A percentile compares a stretch with the other conserved stretches of the same genome.
Evolutionary conservation across 305 asterid genomes (phyloP).

Genomic region (Solanum chacoense): DNA sequence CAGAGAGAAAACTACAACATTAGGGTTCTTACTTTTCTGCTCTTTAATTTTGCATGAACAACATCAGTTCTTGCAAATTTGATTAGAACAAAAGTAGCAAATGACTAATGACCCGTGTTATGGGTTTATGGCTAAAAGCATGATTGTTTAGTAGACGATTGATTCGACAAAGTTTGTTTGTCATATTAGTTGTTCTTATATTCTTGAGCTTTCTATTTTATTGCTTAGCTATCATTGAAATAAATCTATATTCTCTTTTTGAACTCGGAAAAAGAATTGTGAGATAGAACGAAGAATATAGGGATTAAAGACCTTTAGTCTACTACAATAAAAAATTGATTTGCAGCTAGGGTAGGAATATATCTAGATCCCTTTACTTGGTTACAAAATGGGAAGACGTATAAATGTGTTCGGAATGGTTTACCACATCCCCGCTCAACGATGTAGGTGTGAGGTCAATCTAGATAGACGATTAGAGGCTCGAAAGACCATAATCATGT

Average conservation of each 20-base stretch:
- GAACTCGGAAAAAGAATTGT: neutral
- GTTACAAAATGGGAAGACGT: neutral
- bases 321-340: neutral
- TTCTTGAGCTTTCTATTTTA: neutral
- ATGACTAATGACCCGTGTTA: neutral
- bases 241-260: neutral
- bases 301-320: neutral
- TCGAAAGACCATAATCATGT: neutral
- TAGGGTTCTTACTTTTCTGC: neutral
- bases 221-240: neutral
- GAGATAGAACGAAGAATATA: neutral
- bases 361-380: neutral
- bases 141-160: neutral
- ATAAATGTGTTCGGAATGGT: neutral
- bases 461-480: neutral
- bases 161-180: neutral
- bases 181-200: neutral
- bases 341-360: neutral
- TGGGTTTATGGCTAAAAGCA: neutral
- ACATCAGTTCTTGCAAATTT: neutral
- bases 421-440: neutral
- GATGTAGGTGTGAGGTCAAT: neutral
- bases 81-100: neutral
- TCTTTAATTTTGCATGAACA: neutral
- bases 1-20: neutral